Evolutionary conservation across 495 filamentous ascomycete genomes (phyloP).

Genomic region (Gamarada debralockiae): DNA sequence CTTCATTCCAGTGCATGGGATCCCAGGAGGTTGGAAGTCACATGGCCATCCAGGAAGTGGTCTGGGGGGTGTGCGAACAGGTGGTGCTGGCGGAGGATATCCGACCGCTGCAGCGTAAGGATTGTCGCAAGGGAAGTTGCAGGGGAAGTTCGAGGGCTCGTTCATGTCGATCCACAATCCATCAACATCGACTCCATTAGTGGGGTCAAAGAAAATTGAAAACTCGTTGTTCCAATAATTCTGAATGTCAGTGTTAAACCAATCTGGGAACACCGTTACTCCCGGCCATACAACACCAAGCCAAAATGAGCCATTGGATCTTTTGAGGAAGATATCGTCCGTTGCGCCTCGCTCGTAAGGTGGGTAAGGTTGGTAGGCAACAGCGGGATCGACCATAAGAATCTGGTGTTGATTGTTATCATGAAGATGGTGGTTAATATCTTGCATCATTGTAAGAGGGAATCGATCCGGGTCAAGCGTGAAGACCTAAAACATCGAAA

Average conservation of each 20-base stretch:
- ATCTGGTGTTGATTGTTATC: slow-evolving; percentile 72
- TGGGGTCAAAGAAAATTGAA: slow-evolving; percentile 58
- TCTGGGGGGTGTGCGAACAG: slow-evolving; percentile 57
- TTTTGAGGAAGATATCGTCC: slow-evolving; percentile 61
- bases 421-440: slow-evolving; percentile 69
- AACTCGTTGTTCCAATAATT: slow-evolving; percentile 76
- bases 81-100: slow-evolving; percentile 62
- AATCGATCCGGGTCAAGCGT: slow-evolving; percentile 72
- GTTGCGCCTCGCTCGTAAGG: slow-evolving; percentile 60
- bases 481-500: slow-evolving; percentile 48
- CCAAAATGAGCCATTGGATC: slow-evolving; percentile 62
- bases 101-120: slow-evolving; percentile 45
- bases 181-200: slow-evolving; percentile 74
- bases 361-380: slow-evolving; percentile 59
- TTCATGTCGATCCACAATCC: slow-evolving; percentile 90
- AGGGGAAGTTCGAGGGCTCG: slow-evolving; percentile 60
- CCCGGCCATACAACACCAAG: slow-evolving; percentile 86
- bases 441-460: slow-evolving; percentile 61
- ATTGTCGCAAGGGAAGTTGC: slow-evolving; percentile 67
- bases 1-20: slow-evolving; percentile 18
- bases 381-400: slow-evolving; percentile 85
- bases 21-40: slow-evolving; percentile 62
- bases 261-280: slow-evolving; percentile 76
- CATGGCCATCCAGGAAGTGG: slow-evolving; percentile 67
- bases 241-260: slow-evolving; percentile 67